Evolutionary conservation across 2,329 filamentous ascomycete genomes (phyloP), one percentile per base, ranked within the genome.

Genomic region (Knufia fluminis): DNA sequence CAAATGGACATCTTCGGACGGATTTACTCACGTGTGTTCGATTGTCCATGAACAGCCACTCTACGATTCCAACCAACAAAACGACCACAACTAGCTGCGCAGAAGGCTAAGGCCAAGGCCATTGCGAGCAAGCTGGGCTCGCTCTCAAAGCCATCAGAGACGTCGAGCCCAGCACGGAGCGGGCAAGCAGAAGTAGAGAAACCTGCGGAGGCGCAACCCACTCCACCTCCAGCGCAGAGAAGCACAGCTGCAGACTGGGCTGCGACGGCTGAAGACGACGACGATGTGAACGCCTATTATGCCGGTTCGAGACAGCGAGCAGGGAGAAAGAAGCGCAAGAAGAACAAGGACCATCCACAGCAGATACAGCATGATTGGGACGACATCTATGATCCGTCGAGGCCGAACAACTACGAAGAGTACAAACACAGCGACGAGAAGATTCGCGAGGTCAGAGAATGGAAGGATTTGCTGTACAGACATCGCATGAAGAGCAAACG

Each of bases 11-110:
- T 57, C 62, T 54, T 63, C 58, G 63, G 57, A 55, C 55, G 45
- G 56, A 63, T 65, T 64, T 68, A 66, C 75, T 79, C 69, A 78
- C 71, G 65, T 67, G 61, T 66, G 61, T 57, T 59, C 60, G 55
- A 57, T 56, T 52, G 58, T 58, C 52, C 61, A 57, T 59, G 41
- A 61, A 58, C 67, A 77, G 74, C 78, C 66, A 80, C 85, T 61
- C 75, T 94, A 55, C 84, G 85, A 66, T 94, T 94, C 71, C 87
- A 94, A 65, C 88, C 88, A 46, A 89, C 89, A 57, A 86, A 86
- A 61, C 79, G 86, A 53, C 86, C 86, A 20, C 80, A 88, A 60
- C 59, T 83, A 70, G 62, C 77, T 66, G 61, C 65, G 62, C 68
- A 80, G 72, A 82, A 78, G 63, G 66, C 76, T 36, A 82, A 80